Conservation (phyloP, 192 early-diverging fungal species). For the Coemansia sp. region DNA sequence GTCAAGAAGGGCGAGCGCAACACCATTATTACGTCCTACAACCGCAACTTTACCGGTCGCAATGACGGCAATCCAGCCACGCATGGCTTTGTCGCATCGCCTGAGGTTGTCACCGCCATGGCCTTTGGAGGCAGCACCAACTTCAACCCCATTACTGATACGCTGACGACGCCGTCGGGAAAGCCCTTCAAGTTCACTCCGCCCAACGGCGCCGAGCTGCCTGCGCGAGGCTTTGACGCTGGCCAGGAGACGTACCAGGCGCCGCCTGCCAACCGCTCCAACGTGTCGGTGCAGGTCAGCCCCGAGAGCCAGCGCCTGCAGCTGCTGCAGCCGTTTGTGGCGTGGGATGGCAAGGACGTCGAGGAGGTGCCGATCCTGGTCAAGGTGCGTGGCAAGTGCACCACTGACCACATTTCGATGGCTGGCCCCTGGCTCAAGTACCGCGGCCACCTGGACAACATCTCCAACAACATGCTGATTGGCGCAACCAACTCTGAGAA, state of each 20-base stretch:
- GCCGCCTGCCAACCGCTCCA: constrained; percentile 78
- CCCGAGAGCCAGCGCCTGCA: constrained; percentile 90
- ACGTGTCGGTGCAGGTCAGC: constrained; percentile 71
- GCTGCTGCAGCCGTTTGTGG: constrained; percentile 77
- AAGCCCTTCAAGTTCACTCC: constrained; percentile 89
- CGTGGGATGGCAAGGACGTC: constrained; percentile 90
- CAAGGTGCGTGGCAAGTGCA: constrained; percentile 98
- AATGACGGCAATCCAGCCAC: constrained; percentile 94
- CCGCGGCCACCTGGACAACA: constrained; percentile 98
- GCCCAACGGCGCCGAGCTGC: constrained; percentile 86
- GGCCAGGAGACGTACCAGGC: constrained; percentile 94
- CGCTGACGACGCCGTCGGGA: constrained; percentile 67
- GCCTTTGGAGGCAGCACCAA: constrained; percentile 79
- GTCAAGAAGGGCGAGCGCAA: constrained; percentile 73
- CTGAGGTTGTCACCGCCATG: constrained; percentile 94
- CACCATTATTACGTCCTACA: constrained; percentile 93
- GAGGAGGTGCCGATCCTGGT: constrained; percentile 81
- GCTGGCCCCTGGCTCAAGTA: constrained; percentile 91
- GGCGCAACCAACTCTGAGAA: constrained; percentile 92
- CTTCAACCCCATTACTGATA: constrained; percentile 90
- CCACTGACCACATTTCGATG: constrained; percentile 97
- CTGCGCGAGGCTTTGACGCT: constrained; percentile 88
- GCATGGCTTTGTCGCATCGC: constrained; percentile 95
- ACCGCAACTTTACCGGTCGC: constrained; percentile 94
- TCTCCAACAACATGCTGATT: constrained; percentile 99